Evolutionary conservation across 2,329 filamentous ascomycete genomes (phyloP), one percentile per base, ranked within the genome.

Genomic region (Aspergillus terreus): DNA sequence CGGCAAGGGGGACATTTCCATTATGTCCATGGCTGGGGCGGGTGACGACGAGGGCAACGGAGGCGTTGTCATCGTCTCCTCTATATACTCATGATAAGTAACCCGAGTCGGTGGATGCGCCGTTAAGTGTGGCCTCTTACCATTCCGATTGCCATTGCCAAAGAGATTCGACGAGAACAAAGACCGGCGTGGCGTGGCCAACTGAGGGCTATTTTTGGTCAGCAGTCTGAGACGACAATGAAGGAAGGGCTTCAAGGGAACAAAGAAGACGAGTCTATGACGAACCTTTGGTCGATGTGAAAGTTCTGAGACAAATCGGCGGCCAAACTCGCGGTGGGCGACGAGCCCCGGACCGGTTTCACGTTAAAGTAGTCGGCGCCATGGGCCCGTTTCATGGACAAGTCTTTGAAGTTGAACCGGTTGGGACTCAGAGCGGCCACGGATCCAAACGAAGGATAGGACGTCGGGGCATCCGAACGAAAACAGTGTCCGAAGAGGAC

Each of bases 241-340:
- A 48, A 50, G 11, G 11, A 27, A 35, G 19, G 6, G 7, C 33
- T 46, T 30, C 19, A 21, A 44, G n/a, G 7, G 15, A 44, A 51
- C 45, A 55, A 64, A 62, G 56, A 56, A 54, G 43, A 33, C 17
- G 40, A 42, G 40, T 12, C 44, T n/a, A 19, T 14, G 47, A 67
- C 81, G 61, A 78, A 96, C 92, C 92, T 96, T 67, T 87, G 90
- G 73, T 96, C 92, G 70, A 97, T 88, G 69, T 92, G 88, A 70
- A 97, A 95, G 77, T 97, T 99, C 69, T 96, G 91, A 52, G 92
- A 96, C 63, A 97, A 81, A 74, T 99, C 94, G 56, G 91, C 92
- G 40, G 92, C 92, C 61, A 99, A 78, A 66, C 90, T 95, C 47
- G 90, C 85, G 33, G 91, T 92, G 5, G 94, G 94, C 51, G 94